Conservation (phyloP, 768 basidiomycete species). For the Omphalotus guepiniiformis region DNA sequence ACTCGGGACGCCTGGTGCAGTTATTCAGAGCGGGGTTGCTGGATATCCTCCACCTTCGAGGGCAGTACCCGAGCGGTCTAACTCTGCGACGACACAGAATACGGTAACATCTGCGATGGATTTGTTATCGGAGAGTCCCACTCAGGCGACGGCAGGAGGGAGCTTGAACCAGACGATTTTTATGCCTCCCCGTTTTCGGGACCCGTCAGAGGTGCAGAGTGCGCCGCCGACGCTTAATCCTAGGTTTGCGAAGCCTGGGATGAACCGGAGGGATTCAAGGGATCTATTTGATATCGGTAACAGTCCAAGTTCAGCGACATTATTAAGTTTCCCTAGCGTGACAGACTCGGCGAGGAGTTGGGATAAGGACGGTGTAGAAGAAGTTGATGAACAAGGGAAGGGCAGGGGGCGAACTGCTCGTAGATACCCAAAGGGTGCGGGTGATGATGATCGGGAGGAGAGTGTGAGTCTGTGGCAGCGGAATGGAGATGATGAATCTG, state of each 20-base stretch:
- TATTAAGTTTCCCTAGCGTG: constrained; percentile 46
- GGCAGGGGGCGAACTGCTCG: constrained; percentile 33
- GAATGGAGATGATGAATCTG: constrained; percentile 19
- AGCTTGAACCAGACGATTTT: constrained; percentile 24
- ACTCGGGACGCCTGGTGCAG: background rate
- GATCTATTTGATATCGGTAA: constrained; percentile 35
- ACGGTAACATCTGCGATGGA: too few relatives aligned
- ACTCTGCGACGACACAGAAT: too few relatives aligned
- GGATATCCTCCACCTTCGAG: background rate
- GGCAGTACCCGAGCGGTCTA: too few relatives aligned
- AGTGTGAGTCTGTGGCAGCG: constrained; percentile 50
- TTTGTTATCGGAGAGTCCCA: constrained; percentile 7
- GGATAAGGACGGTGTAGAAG: constrained; percentile 28
- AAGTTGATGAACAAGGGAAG: constrained; percentile 17
- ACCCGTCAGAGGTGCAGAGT: constrained; percentile 15
- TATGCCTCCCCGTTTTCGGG: constrained; percentile 33
- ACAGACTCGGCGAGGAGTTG: constrained; percentile 47
- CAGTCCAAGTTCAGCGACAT: constrained; percentile 17
- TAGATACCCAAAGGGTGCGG: constrained; percentile 45
- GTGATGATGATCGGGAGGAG: constrained; percentile 58
- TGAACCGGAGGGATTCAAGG: constrained; percentile 30
- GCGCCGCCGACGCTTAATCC: constrained; percentile 42
- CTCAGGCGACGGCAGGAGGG: background rate
- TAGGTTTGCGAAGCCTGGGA: constrained; percentile 21
- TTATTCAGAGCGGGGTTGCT: background rate